These are phyloP conservation scores for Graphilbum fragrans DNA, from an alignment of 2,329 filamentous ascomycete genomes.

Conservation along the genomic window DNA sequence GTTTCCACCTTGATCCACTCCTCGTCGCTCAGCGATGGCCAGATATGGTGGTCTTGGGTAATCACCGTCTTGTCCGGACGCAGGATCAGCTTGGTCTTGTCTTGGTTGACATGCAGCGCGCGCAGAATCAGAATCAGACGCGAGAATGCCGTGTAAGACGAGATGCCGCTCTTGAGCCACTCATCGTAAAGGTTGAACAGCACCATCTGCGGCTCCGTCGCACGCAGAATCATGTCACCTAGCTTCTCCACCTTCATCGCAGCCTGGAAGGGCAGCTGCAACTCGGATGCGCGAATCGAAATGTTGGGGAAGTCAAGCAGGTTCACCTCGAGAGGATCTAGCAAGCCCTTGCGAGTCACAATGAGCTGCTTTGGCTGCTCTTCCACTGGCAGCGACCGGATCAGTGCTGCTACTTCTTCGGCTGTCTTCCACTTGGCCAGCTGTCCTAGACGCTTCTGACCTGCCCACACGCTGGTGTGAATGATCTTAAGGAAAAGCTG, in stretches of 20 bases:
- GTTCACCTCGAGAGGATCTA: slow-evolving; percentile 95
- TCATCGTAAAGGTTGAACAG: slow-evolving; percentile 98
- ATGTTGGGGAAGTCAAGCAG: slow-evolving; percentile 98
- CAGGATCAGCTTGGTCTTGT: slow-evolving; percentile 93
- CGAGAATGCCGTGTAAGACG: slow-evolving; percentile 96
- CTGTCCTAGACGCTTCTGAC: slow-evolving; percentile 97
- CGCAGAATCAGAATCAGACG: slow-evolving; percentile 86
- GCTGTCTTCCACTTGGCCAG: slow-evolving; percentile 99
- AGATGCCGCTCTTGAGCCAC: slow-evolving; percentile 88
- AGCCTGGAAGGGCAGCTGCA: slow-evolving; percentile 96
- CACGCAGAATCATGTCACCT: slow-evolving; percentile 95
- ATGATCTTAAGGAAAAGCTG: slow-evolving; percentile 99
- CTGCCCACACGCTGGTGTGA: slow-evolving; percentile 97
- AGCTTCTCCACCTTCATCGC: slow-evolving; percentile 99
- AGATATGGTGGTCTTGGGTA: slow-evolving; percentile 97
- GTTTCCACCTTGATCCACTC: slow-evolving; percentile 99
- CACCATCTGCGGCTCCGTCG: slow-evolving; percentile 99
- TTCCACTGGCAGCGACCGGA: slow-evolving; percentile 88
- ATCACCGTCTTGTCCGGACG: slow-evolving; percentile 97
- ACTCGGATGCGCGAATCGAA: slow-evolving; percentile 90
- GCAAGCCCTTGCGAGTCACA: slow-evolving; percentile 89
- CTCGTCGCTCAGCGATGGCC: slow-evolving; percentile 87
- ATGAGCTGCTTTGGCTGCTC: slow-evolving; percentile 99
- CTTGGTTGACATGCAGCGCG: slow-evolving; percentile 91
- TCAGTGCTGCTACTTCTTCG: slow-evolving; percentile 96